Evolutionary conservation across 371 early-diverging fungal species (phyloP).

Genomic region (Entomophthora muscae): DNA sequence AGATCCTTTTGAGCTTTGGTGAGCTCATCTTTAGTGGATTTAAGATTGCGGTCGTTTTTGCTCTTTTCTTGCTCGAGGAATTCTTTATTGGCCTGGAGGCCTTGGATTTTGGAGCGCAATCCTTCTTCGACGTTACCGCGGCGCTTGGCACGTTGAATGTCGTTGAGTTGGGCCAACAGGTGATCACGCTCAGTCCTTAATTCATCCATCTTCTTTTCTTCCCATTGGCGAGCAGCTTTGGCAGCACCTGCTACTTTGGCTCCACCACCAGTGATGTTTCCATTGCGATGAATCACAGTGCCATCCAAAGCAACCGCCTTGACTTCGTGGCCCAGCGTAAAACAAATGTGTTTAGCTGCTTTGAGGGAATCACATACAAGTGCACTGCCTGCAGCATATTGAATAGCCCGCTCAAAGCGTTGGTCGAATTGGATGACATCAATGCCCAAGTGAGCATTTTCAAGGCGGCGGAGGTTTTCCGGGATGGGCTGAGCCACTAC

Average conservation of each 20-base stretch:
- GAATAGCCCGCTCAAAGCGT: slow-evolving; percentile 55
- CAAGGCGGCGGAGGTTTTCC: slow-evolving; percentile 58
- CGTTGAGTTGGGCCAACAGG: slow-evolving; percentile 46
- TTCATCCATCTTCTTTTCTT: slow-evolving; percentile 63
- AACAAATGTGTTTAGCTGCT: slow-evolving; percentile 72
- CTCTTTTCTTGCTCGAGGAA: slow-evolving; percentile 12
- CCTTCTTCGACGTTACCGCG: slow-evolving; percentile 42
- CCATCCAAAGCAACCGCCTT: slow-evolving; percentile 90
- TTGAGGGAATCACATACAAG: slow-evolving; percentile 75
- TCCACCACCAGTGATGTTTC: slow-evolving; percentile 82
- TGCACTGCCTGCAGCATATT: slow-evolving; percentile 75
- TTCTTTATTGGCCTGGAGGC: slow-evolving; percentile 32
- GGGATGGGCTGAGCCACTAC: slow-evolving; percentile 47
- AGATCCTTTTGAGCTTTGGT: slow-evolving; percentile 20
- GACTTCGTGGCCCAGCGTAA: slow-evolving; percentile 55
- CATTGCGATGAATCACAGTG: slow-evolving; percentile 84
- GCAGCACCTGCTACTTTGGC: slow-evolving; percentile 17
- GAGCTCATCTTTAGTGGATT: slow-evolving; percentile 22
- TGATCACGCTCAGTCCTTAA: slow-evolving; percentile 48
- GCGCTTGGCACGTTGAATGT: slow-evolving; percentile 48
- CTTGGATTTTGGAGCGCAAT: slow-evolving; percentile 33
- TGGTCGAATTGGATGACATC: slow-evolving; percentile 78
- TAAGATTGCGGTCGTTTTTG: slow-evolving; percentile 22
- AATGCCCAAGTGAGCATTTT: slow-evolving; percentile 60
- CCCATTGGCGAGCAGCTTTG: slow-evolving; percentile 50